Evolutionary conservation across 306 rosid species (phyloP).

Genomic region (Acacia acuminata): DNA sequence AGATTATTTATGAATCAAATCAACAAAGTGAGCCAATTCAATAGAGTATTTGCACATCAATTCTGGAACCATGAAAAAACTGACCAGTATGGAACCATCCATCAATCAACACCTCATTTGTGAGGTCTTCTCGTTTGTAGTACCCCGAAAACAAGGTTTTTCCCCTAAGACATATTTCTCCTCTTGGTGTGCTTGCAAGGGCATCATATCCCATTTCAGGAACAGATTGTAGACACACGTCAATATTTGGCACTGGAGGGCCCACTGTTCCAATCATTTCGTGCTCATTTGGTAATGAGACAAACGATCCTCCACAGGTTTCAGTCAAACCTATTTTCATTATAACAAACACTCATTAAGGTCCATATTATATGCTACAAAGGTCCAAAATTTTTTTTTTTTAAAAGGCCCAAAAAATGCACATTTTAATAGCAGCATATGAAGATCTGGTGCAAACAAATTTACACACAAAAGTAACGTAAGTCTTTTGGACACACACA

Average conservation of each 20-base stretch:
- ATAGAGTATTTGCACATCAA: constrained; percentile 13
- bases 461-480: background rate
- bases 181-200: constrained; percentile 68
- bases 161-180: constrained; percentile 88
- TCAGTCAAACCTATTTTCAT: constrained; percentile 81
- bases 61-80: constrained; percentile 10
- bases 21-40: constrained; percentile 13
- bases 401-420: background rate
- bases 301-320: constrained; percentile 96
- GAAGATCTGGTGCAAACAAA: background rate
- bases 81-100: constrained; percentile 99
- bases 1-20: constrained; percentile 26
- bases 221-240: constrained; percentile 86
- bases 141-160: constrained; percentile 86
- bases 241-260: constrained; percentile 97
- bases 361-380: constrained; percentile 17
- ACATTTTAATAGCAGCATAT: constrained; percentile 11
- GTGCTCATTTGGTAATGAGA: constrained; percentile 78
- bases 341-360: constrained; percentile 31
- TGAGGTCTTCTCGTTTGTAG: constrained; percentile 92
- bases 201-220: constrained; percentile 98
- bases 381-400: background rate
- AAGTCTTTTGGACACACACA: background rate
- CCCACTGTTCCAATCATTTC: constrained; percentile 94
- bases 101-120: constrained; percentile 75